Percentiles rank a stretch among this genome's conserved stretches.
phyloP scores from a whole-genome alignment of 208 protist species.

The Entamoeba histolytica region DNA sequence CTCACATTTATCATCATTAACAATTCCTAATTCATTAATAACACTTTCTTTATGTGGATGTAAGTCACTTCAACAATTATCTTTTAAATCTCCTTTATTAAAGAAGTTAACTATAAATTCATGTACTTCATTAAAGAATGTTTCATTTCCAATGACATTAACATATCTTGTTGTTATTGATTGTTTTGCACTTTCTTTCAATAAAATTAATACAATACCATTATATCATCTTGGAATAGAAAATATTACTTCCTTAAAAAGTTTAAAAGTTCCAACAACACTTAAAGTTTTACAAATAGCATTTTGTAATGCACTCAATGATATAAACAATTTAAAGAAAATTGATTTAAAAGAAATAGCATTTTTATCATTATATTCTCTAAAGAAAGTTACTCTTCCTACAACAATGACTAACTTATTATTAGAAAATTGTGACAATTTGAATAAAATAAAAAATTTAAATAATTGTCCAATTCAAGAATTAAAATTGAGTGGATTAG shows the following conservation, averaged over 20 bases:
- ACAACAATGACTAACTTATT: not conserved
- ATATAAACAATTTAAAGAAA: not conserved
- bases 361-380: not conserved
- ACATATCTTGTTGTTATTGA: not conserved
- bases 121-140: not conserved
- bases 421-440: not conserved
- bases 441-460: not conserved
- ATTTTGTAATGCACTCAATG: not conserved
- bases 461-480: not conserved
- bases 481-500: not conserved
- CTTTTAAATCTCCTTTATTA: not conserved
- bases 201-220: not conserved
- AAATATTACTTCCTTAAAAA: not conserved
- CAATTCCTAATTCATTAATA: not conserved
- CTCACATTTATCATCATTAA: not conserved
- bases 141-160: not conserved
- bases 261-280: not conserved
- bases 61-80: not conserved
- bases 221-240: not conserved
- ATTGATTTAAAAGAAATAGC: not conserved
- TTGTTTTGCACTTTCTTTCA: not conserved
- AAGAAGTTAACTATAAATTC: not conserved
- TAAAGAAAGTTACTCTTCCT: not conserved
- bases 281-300: not conserved
- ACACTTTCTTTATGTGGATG: not conserved